Percentiles rank a stretch among this genome's conserved stretches.
Evolutionary conservation across 108 stramenopile genomes (phyloP).

Genomic region (Nitzschia palea): DNA sequence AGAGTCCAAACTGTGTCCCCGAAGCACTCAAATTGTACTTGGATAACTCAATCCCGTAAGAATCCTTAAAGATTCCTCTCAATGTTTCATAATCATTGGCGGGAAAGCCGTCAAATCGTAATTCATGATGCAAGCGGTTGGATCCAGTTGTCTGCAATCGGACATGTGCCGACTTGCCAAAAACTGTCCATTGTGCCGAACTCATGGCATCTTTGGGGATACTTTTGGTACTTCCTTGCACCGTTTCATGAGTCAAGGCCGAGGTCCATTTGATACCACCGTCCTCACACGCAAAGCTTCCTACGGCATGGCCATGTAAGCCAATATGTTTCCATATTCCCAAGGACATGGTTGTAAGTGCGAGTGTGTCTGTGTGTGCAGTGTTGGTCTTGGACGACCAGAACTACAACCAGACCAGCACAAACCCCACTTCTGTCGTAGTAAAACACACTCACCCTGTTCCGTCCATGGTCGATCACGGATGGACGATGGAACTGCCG

Average conservation of each 20-base stretch:
- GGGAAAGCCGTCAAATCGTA: conserved; percentile 86
- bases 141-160: conserved; percentile 57
- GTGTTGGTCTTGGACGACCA: too few species aligned
- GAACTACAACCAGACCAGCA: too few species aligned
- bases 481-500: too few species aligned
- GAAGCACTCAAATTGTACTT: conserved; percentile 69
- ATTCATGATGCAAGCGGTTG: conserved; percentile 46
- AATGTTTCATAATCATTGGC: conserved; percentile 56
- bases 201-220: conserved; percentile 50
- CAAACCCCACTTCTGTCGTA: too few species aligned
- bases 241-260: conserved; percentile 48
- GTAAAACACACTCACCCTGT: too few species aligned
- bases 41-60: conserved; percentile 50
- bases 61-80: conserved; percentile 38
- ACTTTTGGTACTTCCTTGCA: conserved; percentile 39
- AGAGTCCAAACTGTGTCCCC: conserved; percentile 77
- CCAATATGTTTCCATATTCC: conserved; percentile 85
- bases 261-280: conserved; percentile 79
- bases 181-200: conserved; percentile 76
- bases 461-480: too few species aligned
- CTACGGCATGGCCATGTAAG: conserved; percentile 84
- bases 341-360: conserved; percentile 8
- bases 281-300: conserved; percentile 69
- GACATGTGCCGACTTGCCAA: conserved; percentile 75
- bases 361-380: too few species aligned